These are phyloP conservation scores for Prunus padus DNA, from an alignment of 306 rosid species.

Conservation along the genomic window DNA sequence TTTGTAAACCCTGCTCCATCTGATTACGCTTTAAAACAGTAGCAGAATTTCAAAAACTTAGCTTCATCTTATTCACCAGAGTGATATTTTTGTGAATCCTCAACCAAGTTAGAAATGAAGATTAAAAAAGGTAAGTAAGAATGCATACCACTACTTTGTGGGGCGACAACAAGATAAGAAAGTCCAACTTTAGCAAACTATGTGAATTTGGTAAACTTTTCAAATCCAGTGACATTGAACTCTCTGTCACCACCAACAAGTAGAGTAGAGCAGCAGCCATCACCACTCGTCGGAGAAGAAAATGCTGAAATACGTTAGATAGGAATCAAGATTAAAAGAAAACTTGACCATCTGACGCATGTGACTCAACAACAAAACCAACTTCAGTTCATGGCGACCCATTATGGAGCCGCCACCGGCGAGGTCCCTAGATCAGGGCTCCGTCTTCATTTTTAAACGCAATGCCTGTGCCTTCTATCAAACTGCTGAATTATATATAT, in stretches of 20 bases:
- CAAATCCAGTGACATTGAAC: conserved; percentile 72
- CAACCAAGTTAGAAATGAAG: neutral
- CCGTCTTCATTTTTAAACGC: no score
- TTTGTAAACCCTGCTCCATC: neutral
- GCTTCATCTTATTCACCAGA: no score
- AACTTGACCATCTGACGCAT: no score
- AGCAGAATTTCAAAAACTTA: no score
- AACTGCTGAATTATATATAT: no score
- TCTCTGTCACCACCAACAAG: conserved; percentile 88
- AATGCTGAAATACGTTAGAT: conserved; percentile 26
- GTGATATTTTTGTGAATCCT: neutral
- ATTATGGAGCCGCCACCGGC: no score
- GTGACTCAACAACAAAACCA: no score
- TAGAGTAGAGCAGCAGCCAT: conserved; percentile 68
- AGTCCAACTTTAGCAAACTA: conserved; percentile 79
- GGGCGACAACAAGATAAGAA: conserved; percentile 89
- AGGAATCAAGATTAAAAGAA: neutral
- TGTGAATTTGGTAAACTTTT: conserved; percentile 64
- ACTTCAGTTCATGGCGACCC: no score
- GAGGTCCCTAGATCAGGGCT: no score
- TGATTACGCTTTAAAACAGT: neutral
- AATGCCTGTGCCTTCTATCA: no score
- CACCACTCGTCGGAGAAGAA: conserved; percentile 44
- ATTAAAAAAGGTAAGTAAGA: conserved; percentile 8
- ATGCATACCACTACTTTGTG: conserved; percentile 95